Base-by-base conservation (phyloP, 768 basidiomycete species). In the Russula sp. region DNA sequence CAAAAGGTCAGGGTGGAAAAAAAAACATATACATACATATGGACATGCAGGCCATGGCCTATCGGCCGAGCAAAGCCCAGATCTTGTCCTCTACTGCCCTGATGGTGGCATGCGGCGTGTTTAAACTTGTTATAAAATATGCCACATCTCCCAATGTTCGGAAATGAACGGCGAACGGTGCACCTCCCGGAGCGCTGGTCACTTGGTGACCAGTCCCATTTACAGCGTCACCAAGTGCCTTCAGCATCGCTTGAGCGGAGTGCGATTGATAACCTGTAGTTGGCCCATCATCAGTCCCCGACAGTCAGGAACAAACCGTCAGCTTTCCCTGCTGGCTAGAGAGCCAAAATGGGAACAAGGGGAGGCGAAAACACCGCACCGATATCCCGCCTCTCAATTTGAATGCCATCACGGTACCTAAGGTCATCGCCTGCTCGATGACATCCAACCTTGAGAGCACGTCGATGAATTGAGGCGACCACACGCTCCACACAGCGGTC, bases 91-190 rank as follows among this genome's bases (percentile, higher is more conserved):
- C 87, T 9, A 91, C 69, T 20, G 80, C 78, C 62, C 84, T 82
- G 42, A 89, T 79, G 18, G 81, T 80, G 20, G 74, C 69, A 2
- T 78, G 63, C 2, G 76, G 74, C 1, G 90, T 94, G 72, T 93
- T 94, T 46, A 95, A 79, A 74, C 90, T 93, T 7, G 85, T 87
- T 83, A 96, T 95, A 72, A 94, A 90, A 73, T 96, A 96, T n/a
- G 88, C 89, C 10, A 94, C 86, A 71, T 94, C 86, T 0, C 96
- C 96, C 42, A 98, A 76, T 0, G 96, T 94, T 62, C 96, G 82
- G 67, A 83, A 94, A 73, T 98, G 90, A 24, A 98, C 82, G 42
- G 83, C 80, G 75, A 87, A 87, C 5, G 83, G 78, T 20, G 78
- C 79, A 40, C 84, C 81, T 2, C 83, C 81, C 10, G 83, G 83